These are phyloP conservation scores for Linanthus parryae DNA, from an alignment of 148 eudicot species.

Conservation along the genomic window DNA sequence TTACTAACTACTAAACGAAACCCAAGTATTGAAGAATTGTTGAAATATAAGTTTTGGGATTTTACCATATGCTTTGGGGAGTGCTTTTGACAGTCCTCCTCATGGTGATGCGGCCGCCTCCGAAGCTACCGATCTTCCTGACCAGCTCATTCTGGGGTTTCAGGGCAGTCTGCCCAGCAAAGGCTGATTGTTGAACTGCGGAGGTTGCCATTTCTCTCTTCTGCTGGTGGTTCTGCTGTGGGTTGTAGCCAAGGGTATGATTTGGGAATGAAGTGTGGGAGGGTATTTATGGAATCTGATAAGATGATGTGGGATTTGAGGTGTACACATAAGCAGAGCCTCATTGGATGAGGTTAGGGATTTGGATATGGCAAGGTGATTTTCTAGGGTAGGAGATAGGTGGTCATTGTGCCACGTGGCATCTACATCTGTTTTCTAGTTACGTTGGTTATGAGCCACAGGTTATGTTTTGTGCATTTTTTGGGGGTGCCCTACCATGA, in stretches of 20 bases:
- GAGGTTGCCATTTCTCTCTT: slow-evolving; percentile 40
- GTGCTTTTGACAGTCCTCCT: slow-evolving; percentile 26
- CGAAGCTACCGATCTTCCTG: slow-evolving; percentile 18
- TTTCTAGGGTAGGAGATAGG: neutral
- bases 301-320: slow-evolving; percentile 36
- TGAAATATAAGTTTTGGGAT: too few relatives aligned
- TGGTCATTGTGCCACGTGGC: slow-evolving; percentile 16
- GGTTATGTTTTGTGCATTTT: too few relatives aligned
- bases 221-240: slow-evolving; percentile 1
- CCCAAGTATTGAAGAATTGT: too few relatives aligned
- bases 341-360: slow-evolving; percentile 34
- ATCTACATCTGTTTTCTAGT: neutral
- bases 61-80: slow-evolving; percentile 34
- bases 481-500: too few relatives aligned
- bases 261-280: neutral
- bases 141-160: slow-evolving; percentile 22
- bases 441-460: slow-evolving; percentile 6
- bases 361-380: slow-evolving; percentile 11
- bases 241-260: neutral
- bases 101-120: slow-evolving; percentile 22
- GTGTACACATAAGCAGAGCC: slow-evolving; percentile 27
- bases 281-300: slow-evolving; percentile 12
- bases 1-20: too few relatives aligned
- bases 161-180: slow-evolving; percentile 15
- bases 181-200: slow-evolving; percentile 21